These are phyloP conservation scores for Juglanconis juglandina DNA, from an alignment of 2,329 filamentous ascomycete species.

Conservation along the genomic window DNA sequence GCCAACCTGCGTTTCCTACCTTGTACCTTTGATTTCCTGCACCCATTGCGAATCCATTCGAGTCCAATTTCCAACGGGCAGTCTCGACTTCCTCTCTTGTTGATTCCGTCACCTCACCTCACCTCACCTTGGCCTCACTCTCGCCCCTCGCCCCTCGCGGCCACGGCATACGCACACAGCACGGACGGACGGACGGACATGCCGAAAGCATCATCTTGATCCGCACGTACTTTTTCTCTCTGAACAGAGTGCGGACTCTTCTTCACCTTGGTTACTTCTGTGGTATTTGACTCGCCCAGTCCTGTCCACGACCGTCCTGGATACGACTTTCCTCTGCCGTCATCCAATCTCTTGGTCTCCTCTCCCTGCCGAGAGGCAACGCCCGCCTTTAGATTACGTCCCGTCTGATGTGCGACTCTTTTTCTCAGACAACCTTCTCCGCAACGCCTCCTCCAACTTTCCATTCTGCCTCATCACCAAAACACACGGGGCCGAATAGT, in stretches of 20 bases:
- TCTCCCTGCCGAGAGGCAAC: not conserved
- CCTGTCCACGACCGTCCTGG: not conserved
- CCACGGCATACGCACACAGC: not conserved
- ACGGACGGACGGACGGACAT: not conserved
- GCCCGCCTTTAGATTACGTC: slow-evolving; percentile 7
- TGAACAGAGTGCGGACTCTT: not conserved
- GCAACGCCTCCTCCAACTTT: slow-evolving; percentile 6
- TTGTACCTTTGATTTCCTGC: not conserved
- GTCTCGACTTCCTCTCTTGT: not conserved
- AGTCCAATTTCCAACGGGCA: not conserved
- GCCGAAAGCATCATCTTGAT: not conserved
- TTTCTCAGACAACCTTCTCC: slow-evolving; percentile 8
- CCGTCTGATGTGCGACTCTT: slow-evolving; percentile 17
- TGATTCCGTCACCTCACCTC: not conserved
- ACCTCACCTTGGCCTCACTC: not conserved
- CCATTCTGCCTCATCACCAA: not conserved
- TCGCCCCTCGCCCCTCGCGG: no score
- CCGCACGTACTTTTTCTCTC: not conserved
- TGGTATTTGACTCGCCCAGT: slow-evolving; percentile 8
- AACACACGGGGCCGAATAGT: slow-evolving; percentile 1
- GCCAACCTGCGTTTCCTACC: not conserved
- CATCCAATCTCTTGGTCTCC: slow-evolving; percentile 1
- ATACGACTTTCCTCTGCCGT: slow-evolving; percentile 1
- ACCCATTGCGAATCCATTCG: not conserved
- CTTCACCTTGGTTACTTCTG: not conserved